A percentile compares a stretch with the other conserved stretches of the same genome.
phyloP scores from a whole-genome alignment of 2,329 filamentous ascomycete species.

The Cordyceps cicadae region DNA sequence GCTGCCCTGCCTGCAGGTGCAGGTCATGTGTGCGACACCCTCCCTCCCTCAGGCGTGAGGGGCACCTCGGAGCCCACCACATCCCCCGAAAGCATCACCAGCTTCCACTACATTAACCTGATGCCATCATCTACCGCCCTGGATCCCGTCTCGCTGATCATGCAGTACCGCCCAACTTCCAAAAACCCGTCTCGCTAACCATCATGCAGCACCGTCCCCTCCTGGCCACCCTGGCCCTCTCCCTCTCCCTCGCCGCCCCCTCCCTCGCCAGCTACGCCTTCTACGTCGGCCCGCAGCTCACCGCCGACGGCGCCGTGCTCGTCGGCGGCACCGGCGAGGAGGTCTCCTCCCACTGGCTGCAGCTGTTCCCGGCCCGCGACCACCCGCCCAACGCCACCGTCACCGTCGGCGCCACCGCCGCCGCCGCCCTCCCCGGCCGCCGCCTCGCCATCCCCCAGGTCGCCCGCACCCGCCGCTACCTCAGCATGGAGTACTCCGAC shows the following conservation, averaged over 20 bases:
- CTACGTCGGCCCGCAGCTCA: conserved; percentile 38
- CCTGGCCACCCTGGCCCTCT: neutral
- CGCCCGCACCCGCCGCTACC: conserved; percentile 19
- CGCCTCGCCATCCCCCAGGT: conserved; percentile 20
- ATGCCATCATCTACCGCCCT: no score
- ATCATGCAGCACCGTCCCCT: neutral
- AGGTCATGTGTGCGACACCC: no score
- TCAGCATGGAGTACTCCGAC: conserved; percentile 26
- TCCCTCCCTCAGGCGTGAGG: no score
- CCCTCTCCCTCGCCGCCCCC: conserved; percentile 12
- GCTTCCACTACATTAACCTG: no score
- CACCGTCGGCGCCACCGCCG: conserved; percentile 32
- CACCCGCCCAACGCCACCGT: conserved; percentile 33
- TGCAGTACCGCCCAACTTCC: no score
- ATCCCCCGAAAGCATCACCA: neutral
- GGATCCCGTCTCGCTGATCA: no score
- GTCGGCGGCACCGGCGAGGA: conserved; percentile 39
- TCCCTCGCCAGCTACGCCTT: conserved; percentile 37
- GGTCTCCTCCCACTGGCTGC: conserved; percentile 38
- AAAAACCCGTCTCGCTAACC: no score
- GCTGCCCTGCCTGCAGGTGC: no score
- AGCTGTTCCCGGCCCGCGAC: conserved; percentile 34
- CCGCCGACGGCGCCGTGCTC: conserved; percentile 32
- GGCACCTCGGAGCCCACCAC: neutral
- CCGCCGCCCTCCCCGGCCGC: conserved; percentile 27